Evolutionary conservation across 2,329 filamentous ascomycete genomes (phyloP).

Genomic region (Fusarium odoratissimum): DNA sequence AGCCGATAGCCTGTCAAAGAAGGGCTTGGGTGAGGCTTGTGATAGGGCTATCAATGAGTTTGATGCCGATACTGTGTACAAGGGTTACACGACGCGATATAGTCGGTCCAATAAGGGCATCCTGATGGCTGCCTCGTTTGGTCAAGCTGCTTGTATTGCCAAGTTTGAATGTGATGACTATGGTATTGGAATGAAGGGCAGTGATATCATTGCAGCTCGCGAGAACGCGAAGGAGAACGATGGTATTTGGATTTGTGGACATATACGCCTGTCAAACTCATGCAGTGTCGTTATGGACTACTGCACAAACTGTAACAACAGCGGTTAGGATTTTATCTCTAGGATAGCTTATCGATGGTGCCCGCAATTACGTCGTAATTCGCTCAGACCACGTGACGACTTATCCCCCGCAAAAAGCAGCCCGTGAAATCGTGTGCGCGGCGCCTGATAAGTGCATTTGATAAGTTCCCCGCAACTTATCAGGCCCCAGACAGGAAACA

Average conservation of each 20-base stretch:
- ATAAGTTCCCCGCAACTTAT: too few species aligned
- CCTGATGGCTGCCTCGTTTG: neutral
- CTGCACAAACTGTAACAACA: constrained; percentile 10
- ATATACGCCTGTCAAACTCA: constrained; percentile 20
- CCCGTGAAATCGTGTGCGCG: too few species aligned
- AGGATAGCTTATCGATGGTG: fast-evolving
- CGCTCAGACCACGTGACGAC: too few species aligned
- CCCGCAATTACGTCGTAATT: too few species aligned
- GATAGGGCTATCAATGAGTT: constrained; percentile 14
- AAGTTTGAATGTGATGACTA: constrained; percentile 30
- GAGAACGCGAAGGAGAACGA: constrained; percentile 12
- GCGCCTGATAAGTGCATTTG: too few species aligned
- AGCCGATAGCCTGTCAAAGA: constrained; percentile 7
- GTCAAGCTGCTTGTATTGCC: constrained; percentile 14
- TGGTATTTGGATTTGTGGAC: constrained; percentile 17
- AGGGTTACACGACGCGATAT: constrained; percentile 11
- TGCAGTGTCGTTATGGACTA: constrained; percentile 20
- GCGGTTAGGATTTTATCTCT: neutral
- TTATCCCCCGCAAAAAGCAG: too few species aligned
- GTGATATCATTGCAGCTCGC: constrained; percentile 6
- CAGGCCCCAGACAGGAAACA: too few species aligned
- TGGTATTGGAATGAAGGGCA: constrained; percentile 22
- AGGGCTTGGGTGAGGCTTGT: constrained; percentile 9
- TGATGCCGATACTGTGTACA: constrained; percentile 14
- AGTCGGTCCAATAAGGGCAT: constrained; percentile 15